Evolutionary conservation across 2,329 filamentous ascomycete species (phyloP), one percentile per base, ranked within the genome.

Genomic region (Beauveria caledonica): DNA sequence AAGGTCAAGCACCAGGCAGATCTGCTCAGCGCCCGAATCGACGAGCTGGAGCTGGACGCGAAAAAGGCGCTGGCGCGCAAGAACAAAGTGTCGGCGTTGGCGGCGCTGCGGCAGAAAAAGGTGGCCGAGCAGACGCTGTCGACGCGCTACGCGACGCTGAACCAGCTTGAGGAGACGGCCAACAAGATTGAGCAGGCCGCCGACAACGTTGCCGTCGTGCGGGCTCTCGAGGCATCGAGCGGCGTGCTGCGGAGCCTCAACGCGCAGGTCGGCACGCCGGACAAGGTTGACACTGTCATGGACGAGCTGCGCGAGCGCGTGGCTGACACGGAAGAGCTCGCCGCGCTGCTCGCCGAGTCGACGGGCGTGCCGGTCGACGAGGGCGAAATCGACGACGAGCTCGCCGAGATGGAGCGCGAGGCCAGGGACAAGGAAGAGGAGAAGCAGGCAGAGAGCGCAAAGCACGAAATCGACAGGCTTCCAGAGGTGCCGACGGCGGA

Each of bases 151-250:
- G 85, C 86, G 9, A 89, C 89, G 0, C 81, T 96, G 2, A 77
- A 80, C 46, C 92, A 96, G 72, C 81, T 99, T 1, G 92, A 97
- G 73, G 86, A 90, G 63, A 86, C 95, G 0, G 89, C 91, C 58
- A 74, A 80, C n/a, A 89, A 87, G 69, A 89, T 99, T 57, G 87
- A 96, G 70, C 86, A 93, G 72, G 94, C 94, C 0, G 82, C 86
- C 0, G 89, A 92, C 72, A 90, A 97, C 64, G 85, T 95, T 9
- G 88, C 91, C 66, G 82, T 97, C 15, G 85, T 97, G 9, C 82
- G 83, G 62, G 87, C 92, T 6, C 92, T 99, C 87, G 85, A 91
- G 68, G 82, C 86, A 17, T 91, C 90, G 63, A 84, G 88, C 0
- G 81, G 80, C 39, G 90, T 89, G 1, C 80, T 99, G 39, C 82